Evolutionary conservation across 2,329 filamentous ascomycete genomes (phyloP), one percentile per base, ranked within the genome.

Genomic region (Pseudovirgaria hyperparasitica): DNA sequence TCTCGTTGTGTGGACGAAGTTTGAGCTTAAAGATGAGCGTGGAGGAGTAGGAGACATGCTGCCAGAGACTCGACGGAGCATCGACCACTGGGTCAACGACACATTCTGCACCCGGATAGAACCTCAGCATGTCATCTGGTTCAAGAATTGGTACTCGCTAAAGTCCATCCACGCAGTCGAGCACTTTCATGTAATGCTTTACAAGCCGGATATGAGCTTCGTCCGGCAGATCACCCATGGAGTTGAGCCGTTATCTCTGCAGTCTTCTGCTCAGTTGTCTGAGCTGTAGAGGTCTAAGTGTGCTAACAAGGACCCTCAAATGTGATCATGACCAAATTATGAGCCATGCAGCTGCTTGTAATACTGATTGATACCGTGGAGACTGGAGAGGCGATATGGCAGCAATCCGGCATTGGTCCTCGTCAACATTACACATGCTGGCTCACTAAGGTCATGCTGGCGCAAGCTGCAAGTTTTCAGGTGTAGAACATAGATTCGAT

Each of bases 181-280:
- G 61, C 87, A 96, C 51, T 90, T 96, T 46, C 87, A 96, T 53
- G 77, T 94, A 45, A 85, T 94, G 84, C 61, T 94, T 28, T 80
- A 76, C 50, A 65, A 82, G 40, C 76, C 85, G 1, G 75, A 87
- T 41, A 60, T 63, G 20, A 64, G 60, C 4, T 82, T 92, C 39
- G 55, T 93, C 23, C 58, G 60, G 27, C 58, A 72, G 29, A 65
- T 93, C 34, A 93, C 84, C 5, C 60, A 71, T 19, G 77, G 75
- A 9, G 84, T 92, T 56, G 61, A 78, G 23, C 74, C 82, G 2
- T 62, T 80, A 45, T 43, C 41, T 4, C 39, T 44, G 16, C 30
- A 32, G 18, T 27, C n/a, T n/a, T n/a, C n/a, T n/a, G n/a, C n/a
- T n/a, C n/a, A n/a, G n/a, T n/a, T n/a, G n/a, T n/a, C n/a, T n/a